Percentiles rank a stretch among this genome's conserved stretches.
phyloP scores from a whole-genome alignment of 2,329 filamentous ascomycete species.

The Colletotrichum sublineola region DNA sequence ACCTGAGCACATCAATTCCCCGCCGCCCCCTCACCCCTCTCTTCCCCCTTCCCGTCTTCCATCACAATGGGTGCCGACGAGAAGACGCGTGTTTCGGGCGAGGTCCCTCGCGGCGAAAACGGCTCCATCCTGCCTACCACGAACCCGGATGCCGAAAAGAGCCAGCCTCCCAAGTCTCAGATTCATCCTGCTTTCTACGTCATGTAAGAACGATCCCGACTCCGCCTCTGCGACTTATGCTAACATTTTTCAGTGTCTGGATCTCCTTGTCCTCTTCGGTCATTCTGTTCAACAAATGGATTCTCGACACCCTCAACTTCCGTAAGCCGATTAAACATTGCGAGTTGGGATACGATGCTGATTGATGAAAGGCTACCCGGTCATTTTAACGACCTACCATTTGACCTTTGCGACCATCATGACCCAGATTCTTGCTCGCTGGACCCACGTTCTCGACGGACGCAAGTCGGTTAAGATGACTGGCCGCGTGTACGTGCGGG shows the following conservation, averaged over 20 bases:
- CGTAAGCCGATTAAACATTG: constrained; percentile 53
- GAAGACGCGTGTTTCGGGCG: constrained; percentile 87
- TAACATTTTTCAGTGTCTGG: constrained; percentile 78
- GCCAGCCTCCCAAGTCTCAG: constrained; percentile 71
- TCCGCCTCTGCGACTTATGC: constrained; percentile 24
- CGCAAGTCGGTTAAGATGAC: constrained; percentile 98
- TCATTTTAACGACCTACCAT: constrained; percentile 96
- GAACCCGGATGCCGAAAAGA: constrained; percentile 82
- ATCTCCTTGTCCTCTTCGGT: constrained; percentile 93
- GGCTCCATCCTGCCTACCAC: constrained; percentile 81
- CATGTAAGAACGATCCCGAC: constrained; percentile 61
- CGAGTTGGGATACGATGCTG: constrained; percentile 15
- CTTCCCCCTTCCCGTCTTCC: neutral
- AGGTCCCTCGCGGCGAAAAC: constrained; percentile 72
- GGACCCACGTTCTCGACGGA: constrained; percentile 90
- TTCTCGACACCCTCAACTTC: constrained; percentile 88
- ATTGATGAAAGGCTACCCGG: constrained; percentile 76
- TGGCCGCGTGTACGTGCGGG: constrained; percentile 89
- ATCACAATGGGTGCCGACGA: constrained; percentile 67
- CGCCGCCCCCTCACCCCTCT: constrained; percentile 6
- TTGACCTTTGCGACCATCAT: constrained; percentile 92
- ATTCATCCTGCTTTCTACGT: constrained; percentile 92
- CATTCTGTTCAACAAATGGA: constrained; percentile 99
- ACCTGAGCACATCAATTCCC: constrained; percentile 12
- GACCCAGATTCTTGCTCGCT: constrained; percentile 93